Conservation (phyloP, 2,329 filamentous ascomycete species). For the Plenodomus tracheiphilus region DNA sequence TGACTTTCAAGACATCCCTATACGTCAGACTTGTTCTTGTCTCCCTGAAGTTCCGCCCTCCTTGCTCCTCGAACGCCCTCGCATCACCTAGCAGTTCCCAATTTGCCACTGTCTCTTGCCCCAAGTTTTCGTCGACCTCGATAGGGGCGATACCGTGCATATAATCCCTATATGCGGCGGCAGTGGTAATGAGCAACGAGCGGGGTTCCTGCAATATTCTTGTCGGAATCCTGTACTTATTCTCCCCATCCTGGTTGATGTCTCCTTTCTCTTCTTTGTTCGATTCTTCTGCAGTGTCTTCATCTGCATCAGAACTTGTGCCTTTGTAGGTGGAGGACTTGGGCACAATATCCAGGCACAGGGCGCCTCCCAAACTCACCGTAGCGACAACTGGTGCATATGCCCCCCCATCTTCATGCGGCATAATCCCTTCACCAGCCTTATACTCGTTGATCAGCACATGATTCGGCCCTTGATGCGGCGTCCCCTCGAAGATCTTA, state of each 20-base stretch:
- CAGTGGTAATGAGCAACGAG: slow-evolving; percentile 74
- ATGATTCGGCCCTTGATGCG: slow-evolving; percentile 81
- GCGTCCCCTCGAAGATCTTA: slow-evolving; percentile 63
- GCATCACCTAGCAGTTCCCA: slow-evolving; percentile 67
- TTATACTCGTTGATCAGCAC: slow-evolving; percentile 92
- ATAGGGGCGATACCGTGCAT: slow-evolving; percentile 75
- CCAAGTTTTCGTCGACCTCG: slow-evolving; percentile 66
- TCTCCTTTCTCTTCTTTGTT: not conserved
- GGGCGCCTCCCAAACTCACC: slow-evolving; percentile 76
- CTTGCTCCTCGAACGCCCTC: slow-evolving; percentile 42
- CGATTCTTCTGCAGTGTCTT: not conserved
- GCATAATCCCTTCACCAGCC: slow-evolving; percentile 91
- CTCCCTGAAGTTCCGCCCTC: slow-evolving; percentile 60
- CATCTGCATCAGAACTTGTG: slow-evolving; percentile 48
- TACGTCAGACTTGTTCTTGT: slow-evolving; percentile 77
- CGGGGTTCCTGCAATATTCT: slow-evolving; percentile 81
- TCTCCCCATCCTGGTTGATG: not conserved
- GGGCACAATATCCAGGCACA: slow-evolving; percentile 75
- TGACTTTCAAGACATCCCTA: slow-evolving; percentile 71
- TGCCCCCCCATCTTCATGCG: slow-evolving; percentile 88
- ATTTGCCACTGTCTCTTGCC: slow-evolving; percentile 63
- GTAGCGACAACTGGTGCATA: slow-evolving; percentile 91
- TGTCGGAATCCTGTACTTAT: slow-evolving; percentile 30
- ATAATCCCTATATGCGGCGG: slow-evolving; percentile 68
- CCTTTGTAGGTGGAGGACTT: slow-evolving; percentile 49